Base-by-base conservation (phyloP, 2,329 filamentous ascomycete species). In the Verticillium nubilum region DNA sequence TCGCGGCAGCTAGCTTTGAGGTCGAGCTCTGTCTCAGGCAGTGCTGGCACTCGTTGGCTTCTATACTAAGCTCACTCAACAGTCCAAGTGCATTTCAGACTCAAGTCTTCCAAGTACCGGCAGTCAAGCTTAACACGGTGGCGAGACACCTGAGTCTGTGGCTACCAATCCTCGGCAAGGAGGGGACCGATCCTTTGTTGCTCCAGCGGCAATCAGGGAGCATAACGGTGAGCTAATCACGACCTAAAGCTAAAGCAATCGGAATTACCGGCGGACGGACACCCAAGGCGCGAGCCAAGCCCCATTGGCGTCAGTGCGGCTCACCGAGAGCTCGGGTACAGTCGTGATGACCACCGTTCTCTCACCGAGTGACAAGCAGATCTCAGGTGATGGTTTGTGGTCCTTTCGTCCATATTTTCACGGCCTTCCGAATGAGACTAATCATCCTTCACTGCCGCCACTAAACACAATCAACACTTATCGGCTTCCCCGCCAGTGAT, bases 361-460 rank as follows among this genome's bases (percentile, higher is more conserved):
- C n/a, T 50, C 42, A 25, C 33, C 33, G 33, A 50, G 42, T 19
- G 10, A 23, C 19, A 50, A 5, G 9, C 10, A 50, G 12, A 23
- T 25, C n/a, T 7, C 42, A n/a, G n/a, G 5, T 13, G 7, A 7
- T 9, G 12, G 42, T 23, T 13, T 28, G 25, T 25, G 27, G 19
- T 37, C 28, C 37, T 56, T 12, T 58, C 31, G 37, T 59, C 50
- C 33, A 61, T 57, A 54, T 52, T 25, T 29, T 57, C 37, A 50
- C 29, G 37, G 58, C 29, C n/a, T 13, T 37, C 33, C 33, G 17
- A 4, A 13, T 17, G 15, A 17, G 33, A 37, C 33, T 12, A n/a
- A 17, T 15, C 33, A 37, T 13, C 33, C 33, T 37, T 5, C 33
- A 17, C n/a, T 37, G 33, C 33, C 33, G 15, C 33, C 33, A 37